These are phyloP conservation scores for Eimeria acervulina DNA, from an alignment of 169 alveolate genomes.

Conservation along the genomic window DNA sequence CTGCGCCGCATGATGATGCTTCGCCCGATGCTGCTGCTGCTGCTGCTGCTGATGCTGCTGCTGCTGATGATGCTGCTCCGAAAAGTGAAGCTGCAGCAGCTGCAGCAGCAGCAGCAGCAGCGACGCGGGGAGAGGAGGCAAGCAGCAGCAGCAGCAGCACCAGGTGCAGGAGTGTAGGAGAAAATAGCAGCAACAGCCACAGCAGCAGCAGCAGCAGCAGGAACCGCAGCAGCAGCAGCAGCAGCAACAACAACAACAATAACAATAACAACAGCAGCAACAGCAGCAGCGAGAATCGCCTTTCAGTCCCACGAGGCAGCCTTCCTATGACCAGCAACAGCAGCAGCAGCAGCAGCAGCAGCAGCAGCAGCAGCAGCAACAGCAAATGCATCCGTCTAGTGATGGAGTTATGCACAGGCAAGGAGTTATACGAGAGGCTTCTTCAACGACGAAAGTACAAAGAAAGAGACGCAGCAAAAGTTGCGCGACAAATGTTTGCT, in stretches of 20 bases:
- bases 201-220: background rate
- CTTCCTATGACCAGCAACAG: background rate
- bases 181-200: background rate
- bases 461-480: constrained; percentile 83
- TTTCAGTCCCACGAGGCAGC: background rate
- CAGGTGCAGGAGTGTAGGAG: background rate
- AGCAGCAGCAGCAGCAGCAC: constrained; percentile 46
- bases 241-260: background rate
- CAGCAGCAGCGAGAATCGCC: background rate
- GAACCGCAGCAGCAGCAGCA: too few relatives aligned
- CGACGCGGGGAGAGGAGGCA: too few relatives aligned
- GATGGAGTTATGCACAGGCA: constrained; percentile 90
- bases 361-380: background rate
- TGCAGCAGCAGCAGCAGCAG: too few relatives aligned
- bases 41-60: too few relatives aligned
- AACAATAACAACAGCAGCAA: background rate
- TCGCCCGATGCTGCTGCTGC: too few relatives aligned
- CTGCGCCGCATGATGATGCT: too few relatives aligned
- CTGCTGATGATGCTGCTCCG: too few relatives aligned
- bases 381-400: too few relatives aligned
- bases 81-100: too few relatives aligned
- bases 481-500: constrained; percentile 82
- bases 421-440: constrained; percentile 92
- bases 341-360: constrained; percentile 10
- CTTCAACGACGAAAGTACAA: constrained; percentile 71